Evolutionary conservation across 2,329 filamentous ascomycete genomes (phyloP), one percentile per base, ranked within the genome.

Genomic region (Nemania abortiva): DNA sequence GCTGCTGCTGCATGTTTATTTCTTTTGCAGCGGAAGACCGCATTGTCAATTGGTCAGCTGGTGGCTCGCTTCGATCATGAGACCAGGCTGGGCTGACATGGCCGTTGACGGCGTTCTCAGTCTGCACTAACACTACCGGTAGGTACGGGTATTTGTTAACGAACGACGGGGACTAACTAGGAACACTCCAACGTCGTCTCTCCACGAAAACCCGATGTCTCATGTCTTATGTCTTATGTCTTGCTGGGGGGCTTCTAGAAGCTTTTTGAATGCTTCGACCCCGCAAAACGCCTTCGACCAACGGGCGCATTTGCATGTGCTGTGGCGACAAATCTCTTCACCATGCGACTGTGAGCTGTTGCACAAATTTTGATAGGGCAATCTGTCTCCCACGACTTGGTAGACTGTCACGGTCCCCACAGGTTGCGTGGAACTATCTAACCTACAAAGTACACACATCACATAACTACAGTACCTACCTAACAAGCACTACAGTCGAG

Each of bases 21-120:
- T 65, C 62, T 61, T 71, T 58, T 66, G 69, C 60, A 67, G 53
- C 53, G 37, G 45, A 50, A 64, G 58, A 63, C 69, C 63, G 69
- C 69, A 65, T 71, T 47, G 56, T 58, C 66, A 27, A 65, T 67
- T 70, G 70, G 63, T 72, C 70, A 71, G 66, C 67, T 67, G 69
- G 54, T 45, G 58, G 37, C 37, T 54, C 58, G 18, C 53, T 62
- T 59, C 13, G 64, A 64, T 70, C 68, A 67, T 67, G 64, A 42
- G 68, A 61, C 68, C 49, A 37, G 37, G 34, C 58, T 58, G 61
- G 42, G 66, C 63, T 69, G 67, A 66, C 67, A 58, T 55, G 63
- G 39, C 58, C 13, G 31, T 53, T 37, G 34, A 11, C 34, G 34
- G 34, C 7, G 5, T 34, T 37, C 34, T 56, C 34, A 29, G 49